These are phyloP conservation scores for Phyllosticta capitalensis DNA, from an alignment of 2,329 filamentous ascomycete genomes.

Conservation along the genomic window DNA sequence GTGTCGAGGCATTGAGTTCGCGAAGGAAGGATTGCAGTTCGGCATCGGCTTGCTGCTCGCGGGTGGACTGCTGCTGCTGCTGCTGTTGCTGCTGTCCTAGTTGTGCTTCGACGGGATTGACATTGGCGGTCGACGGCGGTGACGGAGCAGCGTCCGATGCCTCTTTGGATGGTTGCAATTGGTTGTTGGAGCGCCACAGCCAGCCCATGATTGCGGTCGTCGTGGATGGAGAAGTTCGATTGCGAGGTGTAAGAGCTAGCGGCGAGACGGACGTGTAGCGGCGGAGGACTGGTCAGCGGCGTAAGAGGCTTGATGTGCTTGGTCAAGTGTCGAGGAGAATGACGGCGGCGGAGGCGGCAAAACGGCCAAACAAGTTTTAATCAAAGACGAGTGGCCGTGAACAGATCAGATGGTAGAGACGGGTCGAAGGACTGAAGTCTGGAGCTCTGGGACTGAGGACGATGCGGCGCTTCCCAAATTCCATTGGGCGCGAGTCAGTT, in stretches of 20 bases:
- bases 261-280: background rate
- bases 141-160: conserved; percentile 11
- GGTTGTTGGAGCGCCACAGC: conserved; percentile 31
- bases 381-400: background rate
- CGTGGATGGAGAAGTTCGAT: background rate
- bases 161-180: conserved; percentile 14
- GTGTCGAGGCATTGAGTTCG: conserved; percentile 32
- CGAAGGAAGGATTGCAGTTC: conserved; percentile 46
- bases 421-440: background rate
- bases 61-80: conserved; percentile 20
- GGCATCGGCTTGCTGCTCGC: conserved; percentile 42
- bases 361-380: background rate
- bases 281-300: background rate
- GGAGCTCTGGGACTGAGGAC: background rate
- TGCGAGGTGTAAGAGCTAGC: background rate
- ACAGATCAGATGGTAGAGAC: background rate
- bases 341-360: background rate
- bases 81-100: conserved; percentile 18
- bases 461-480: background rate
- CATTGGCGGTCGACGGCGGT: conserved; percentile 12
- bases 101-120: conserved; percentile 15
- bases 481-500: conserved; percentile 5
- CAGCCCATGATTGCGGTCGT: conserved; percentile 34
- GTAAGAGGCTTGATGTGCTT: background rate
- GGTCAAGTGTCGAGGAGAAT: background rate